Conservation (phyloP, 345 rosid genomes). For the Atalantia buxifolia region DNA sequence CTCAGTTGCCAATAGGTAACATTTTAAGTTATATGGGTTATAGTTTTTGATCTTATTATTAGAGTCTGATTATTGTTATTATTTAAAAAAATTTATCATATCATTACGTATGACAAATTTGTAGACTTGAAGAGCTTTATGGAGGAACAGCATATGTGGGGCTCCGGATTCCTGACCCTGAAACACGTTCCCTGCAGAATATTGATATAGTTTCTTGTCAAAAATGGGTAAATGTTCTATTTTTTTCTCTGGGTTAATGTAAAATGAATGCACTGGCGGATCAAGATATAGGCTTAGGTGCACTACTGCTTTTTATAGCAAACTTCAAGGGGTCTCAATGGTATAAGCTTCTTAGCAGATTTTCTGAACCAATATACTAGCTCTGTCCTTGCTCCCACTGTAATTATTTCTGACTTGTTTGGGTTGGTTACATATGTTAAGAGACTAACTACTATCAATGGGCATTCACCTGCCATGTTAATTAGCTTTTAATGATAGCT, state of each 20-base stretch:
- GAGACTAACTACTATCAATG: too few relatives aligned
- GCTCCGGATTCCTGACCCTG: conserved; percentile 86
- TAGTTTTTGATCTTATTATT: not conserved
- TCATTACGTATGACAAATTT: not conserved
- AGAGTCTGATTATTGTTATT: not conserved
- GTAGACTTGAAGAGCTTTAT: conserved; percentile 80
- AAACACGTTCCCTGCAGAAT: conserved; percentile 64
- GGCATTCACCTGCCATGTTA: not conserved
- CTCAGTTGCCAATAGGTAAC: not conserved
- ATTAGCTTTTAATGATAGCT: not conserved
- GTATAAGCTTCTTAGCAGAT: too few relatives aligned
- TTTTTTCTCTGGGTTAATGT: not conserved
- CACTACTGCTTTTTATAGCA: too few relatives aligned
- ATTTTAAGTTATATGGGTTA: not conserved
- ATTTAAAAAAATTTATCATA: too few relatives aligned
- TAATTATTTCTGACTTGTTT: not conserved
- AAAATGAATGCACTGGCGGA: not conserved
- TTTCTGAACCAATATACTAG: too few relatives aligned
- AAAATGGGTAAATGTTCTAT: conserved; percentile 41
- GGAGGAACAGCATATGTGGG: conserved; percentile 79
- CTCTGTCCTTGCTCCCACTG: too few relatives aligned
- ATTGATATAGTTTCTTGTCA: conserved; percentile 69
- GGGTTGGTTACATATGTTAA: not conserved
- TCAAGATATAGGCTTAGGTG: too few relatives aligned
- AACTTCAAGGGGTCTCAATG: too few relatives aligned